A percentile compares a stretch with the other conserved stretches of the same genome.
Conservation (phyloP, 1,139 yeast genomes). For the Lodderomyces jiufengensis region DNA sequence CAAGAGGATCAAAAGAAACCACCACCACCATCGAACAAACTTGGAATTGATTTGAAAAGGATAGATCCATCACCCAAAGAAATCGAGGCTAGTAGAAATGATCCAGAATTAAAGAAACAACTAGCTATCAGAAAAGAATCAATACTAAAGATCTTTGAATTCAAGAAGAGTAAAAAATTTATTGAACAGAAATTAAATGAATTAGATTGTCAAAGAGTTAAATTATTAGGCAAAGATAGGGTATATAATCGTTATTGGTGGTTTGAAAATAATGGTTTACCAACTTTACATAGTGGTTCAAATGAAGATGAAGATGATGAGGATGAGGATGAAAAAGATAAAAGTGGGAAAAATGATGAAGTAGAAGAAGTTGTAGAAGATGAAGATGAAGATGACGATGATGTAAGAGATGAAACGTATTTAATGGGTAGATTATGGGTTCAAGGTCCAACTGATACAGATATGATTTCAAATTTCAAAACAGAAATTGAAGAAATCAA, state of each 20-base stretch:
- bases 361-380: slow-evolving; percentile 34
- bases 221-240: slow-evolving; percentile 78
- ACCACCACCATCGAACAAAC: slow-evolving; percentile 17
- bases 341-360: slow-evolving; percentile 29
- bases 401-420: slow-evolving; percentile 54
- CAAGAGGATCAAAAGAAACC: neutral
- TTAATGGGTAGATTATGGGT: slow-evolving; percentile 89
- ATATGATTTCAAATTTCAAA: slow-evolving; percentile 32
- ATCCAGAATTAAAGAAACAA: slow-evolving; percentile 45
- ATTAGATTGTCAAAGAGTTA: slow-evolving; percentile 74
- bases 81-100: slow-evolving; percentile 38
- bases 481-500: slow-evolving; percentile 7
- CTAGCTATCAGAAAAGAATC: slow-evolving; percentile 42
- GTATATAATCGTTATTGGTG: slow-evolving; percentile 90
- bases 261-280: slow-evolving; percentile 85
- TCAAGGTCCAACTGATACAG: slow-evolving; percentile 83
- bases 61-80: slow-evolving; percentile 53
- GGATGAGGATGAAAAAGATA: slow-evolving; percentile 21
- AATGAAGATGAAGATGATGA: slow-evolving; percentile 38
- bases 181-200: slow-evolving; percentile 59
- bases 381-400: slow-evolving; percentile 38
- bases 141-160: slow-evolving; percentile 38
- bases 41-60: slow-evolving; percentile 23
- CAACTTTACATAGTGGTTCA: slow-evolving; percentile 47
- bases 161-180: slow-evolving; percentile 44